A percentile compares a stretch with the other conserved stretches of the same genome.
phyloP scores from a whole-genome alignment of 225 moss, liverwort and hornwort genomes.

The Polytrichum formosum region DNA sequence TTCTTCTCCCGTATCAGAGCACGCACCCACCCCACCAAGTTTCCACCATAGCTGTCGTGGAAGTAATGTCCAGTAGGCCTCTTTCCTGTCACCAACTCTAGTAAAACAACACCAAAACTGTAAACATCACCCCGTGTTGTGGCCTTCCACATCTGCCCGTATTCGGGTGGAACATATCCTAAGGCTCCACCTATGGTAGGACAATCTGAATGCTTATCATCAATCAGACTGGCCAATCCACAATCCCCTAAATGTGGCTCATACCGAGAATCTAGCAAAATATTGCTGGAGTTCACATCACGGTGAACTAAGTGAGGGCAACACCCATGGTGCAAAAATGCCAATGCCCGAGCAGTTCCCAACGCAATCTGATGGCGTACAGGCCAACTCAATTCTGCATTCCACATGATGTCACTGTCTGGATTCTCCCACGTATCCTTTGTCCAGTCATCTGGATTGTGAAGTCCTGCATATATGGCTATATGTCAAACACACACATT shows the following conservation, averaged over 20 bases:
- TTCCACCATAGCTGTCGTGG: conserved; percentile 71
- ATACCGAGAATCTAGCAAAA: conserved; percentile 57
- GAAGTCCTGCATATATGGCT: conserved; percentile 30
- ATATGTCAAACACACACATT: conserved; percentile 32
- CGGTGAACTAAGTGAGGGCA: conserved; percentile 68
- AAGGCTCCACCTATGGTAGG: conserved; percentile 61
- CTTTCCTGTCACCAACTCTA: conserved; percentile 73
- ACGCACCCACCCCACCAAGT: conserved; percentile 76
- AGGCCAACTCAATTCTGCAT: conserved; percentile 49
- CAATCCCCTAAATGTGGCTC: conserved; percentile 70
- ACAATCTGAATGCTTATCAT: conserved; percentile 33
- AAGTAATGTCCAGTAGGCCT: conserved; percentile 63
- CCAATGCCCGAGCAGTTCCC: conserved; percentile 61
- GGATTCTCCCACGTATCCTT: conserved; percentile 75
- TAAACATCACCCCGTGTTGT: conserved; percentile 72
- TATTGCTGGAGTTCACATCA: conserved; percentile 71
- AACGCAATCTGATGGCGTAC: conserved; percentile 66
- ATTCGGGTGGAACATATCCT: conserved; percentile 78
- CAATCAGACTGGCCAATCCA: conserved; percentile 59
- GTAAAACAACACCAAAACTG: conserved; percentile 76
- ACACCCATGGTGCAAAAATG: conserved; percentile 79
- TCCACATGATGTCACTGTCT: conserved; percentile 23
- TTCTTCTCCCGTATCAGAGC: conserved; percentile 57
- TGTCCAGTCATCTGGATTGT: conserved; percentile 79
- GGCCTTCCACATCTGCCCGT: conserved; percentile 64